Percentiles rank a stretch among this genome's conserved stretches.
Evolutionary conservation across 495 filamentous ascomycete species (phyloP).

Genomic region (Penicillium salamii): DNA sequence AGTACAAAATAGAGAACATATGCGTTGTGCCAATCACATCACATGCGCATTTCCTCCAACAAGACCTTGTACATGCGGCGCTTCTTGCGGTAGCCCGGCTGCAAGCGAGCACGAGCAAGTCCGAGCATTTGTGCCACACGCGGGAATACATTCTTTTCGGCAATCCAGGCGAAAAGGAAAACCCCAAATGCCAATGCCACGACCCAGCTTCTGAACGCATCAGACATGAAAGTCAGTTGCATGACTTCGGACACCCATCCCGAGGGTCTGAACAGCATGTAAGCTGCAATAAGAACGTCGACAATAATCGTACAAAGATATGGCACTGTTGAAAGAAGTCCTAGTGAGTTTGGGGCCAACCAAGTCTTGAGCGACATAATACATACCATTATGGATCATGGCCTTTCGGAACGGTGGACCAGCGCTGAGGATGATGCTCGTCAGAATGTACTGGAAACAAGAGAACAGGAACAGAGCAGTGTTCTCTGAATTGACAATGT

Average conservation of each 20-base stretch:
- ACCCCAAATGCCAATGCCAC: constrained; percentile 64
- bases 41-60: constrained; percentile 62
- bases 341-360: background rate
- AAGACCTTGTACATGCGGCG: constrained; percentile 87
- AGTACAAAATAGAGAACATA: constrained; percentile 5
- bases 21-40: constrained; percentile 9
- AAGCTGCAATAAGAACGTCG: constrained; percentile 61
- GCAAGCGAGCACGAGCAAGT: constrained; percentile 49
- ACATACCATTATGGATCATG: constrained; percentile 75
- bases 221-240: constrained; percentile 76
- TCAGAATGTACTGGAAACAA: constrained; percentile 91
- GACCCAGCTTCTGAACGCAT: constrained; percentile 68
- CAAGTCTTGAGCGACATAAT: background rate
- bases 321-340: constrained; percentile 49
- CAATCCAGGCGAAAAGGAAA: constrained; percentile 63
- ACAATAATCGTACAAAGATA: constrained; percentile 76
- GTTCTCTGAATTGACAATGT: constrained; percentile 88
- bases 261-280: constrained; percentile 75
- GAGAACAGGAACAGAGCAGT: constrained; percentile 84
- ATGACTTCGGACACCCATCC: constrained; percentile 68
- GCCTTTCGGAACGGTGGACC: constrained; percentile 84
- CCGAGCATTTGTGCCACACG: constrained; percentile 67
- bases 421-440: constrained; percentile 83
- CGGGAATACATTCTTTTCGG: constrained; percentile 70
- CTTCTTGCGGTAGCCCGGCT: constrained; percentile 61